A percentile compares a stretch with the other conserved stretches of the same genome.
phyloP scores from a whole-genome alignment of 2,329 filamentous ascomycete species.

The Bimuria novae-zelandiae region DNA sequence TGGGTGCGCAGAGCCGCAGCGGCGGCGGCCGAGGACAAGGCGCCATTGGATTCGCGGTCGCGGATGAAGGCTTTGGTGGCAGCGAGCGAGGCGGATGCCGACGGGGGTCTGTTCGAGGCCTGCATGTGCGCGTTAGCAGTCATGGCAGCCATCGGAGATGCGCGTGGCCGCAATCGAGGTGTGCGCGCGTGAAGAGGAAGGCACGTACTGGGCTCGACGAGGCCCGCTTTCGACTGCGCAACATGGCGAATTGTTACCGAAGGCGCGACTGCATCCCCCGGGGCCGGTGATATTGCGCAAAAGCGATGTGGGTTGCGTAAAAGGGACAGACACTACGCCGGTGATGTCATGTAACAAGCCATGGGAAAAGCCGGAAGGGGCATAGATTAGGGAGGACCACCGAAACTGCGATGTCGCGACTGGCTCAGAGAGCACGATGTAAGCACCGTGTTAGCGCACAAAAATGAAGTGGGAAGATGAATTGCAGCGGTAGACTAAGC shows the following conservation, averaged over 20 bases:
- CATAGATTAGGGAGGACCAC: background rate
- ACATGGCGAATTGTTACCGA: background rate
- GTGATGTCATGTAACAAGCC: slow-evolving; percentile 11
- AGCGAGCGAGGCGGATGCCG: slow-evolving; percentile 76
- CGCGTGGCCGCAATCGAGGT: background rate
- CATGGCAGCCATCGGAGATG: background rate
- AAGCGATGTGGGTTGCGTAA: background rate
- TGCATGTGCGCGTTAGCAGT: slow-evolving; percentile 29
- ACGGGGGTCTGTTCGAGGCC: slow-evolving; percentile 56
- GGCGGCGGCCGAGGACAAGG: slow-evolving; percentile 82
- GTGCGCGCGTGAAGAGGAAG: background rate
- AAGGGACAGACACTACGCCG: background rate
- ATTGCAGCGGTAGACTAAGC: background rate
- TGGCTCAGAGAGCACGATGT: background rate
- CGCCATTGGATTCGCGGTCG: slow-evolving; percentile 65
- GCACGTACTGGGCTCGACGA: slow-evolving; percentile 3
- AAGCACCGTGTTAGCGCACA: background rate
- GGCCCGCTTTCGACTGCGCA: slow-evolving; percentile 3
- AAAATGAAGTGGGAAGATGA: background rate
- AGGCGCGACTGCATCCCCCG: slow-evolving; percentile 6
- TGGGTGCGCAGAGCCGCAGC: slow-evolving; percentile 81
- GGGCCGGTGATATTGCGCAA: background rate
- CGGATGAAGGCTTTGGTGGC: slow-evolving; percentile 81
- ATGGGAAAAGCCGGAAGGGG: slow-evolving; percentile 7
- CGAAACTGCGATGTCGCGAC: slow-evolving; percentile 2